These are phyloP conservation scores for Aspergillus carlsbadensis DNA, from an alignment of 495 filamentous ascomycete species.

Conservation along the genomic window DNA sequence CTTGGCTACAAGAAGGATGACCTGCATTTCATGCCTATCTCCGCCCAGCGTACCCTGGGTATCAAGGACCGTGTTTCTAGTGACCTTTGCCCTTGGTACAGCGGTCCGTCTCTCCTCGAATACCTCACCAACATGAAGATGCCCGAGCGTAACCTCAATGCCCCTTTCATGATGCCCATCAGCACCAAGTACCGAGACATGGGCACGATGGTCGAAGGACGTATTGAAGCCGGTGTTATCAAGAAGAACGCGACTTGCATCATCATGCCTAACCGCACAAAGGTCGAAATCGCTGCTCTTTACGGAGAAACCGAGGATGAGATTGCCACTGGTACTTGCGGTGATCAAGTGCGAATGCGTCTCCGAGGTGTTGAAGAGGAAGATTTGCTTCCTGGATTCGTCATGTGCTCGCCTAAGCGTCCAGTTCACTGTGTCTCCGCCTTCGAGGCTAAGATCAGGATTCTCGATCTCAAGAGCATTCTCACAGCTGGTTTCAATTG, in stretches of 20 bases:
- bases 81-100: slow-evolving; percentile 76
- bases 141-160: slow-evolving; percentile 92
- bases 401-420: slow-evolving; percentile 88
- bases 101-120: slow-evolving; percentile 91
- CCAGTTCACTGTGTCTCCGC: slow-evolving; percentile 84
- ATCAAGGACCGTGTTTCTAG: slow-evolving; percentile 86
- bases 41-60: slow-evolving; percentile 77
- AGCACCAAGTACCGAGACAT: slow-evolving; percentile 94
- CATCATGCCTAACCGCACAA: slow-evolving; percentile 93
- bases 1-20: slow-evolving; percentile 95
- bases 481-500: slow-evolving; percentile 87
- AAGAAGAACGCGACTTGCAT: slow-evolving; percentile 79
- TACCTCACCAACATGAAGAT: slow-evolving; percentile 88
- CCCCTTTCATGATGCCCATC: slow-evolving; percentile 99
- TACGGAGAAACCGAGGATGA: slow-evolving; percentile 99
- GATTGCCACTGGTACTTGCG: slow-evolving; percentile 71
- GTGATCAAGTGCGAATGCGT: slow-evolving; percentile 92
- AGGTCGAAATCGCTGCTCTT: slow-evolving; percentile 73
- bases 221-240: slow-evolving; percentile 89
- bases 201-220: slow-evolving; percentile 96
- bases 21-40: slow-evolving; percentile 93
- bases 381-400: slow-evolving; percentile 95
- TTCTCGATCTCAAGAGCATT: slow-evolving; percentile 94
- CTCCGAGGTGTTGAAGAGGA: slow-evolving; percentile 96
- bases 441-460: slow-evolving; percentile 95